Conservation (phyloP, 73 alveolate species). For the Paramecium sonneborni region DNA sequence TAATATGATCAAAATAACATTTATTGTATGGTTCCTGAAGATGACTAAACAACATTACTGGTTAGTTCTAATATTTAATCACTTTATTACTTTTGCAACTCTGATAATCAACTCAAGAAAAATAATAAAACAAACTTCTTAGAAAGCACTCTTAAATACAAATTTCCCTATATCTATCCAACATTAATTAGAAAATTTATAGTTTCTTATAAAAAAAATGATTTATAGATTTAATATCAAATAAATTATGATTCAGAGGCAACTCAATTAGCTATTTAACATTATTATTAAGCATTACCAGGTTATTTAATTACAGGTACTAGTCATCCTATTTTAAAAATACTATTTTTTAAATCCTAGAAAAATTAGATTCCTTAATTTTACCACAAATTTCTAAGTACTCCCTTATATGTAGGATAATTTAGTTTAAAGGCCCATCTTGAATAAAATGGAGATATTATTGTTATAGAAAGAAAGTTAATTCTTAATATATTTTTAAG, state of each 20-base stretch:
- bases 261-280: not conserved
- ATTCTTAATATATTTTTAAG: not conserved
- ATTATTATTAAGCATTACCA: not conserved
- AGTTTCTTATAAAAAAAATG: not conserved
- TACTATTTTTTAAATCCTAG: not conserved
- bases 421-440: not conserved
- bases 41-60: conserved; percentile 38
- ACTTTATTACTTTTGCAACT: not conserved
- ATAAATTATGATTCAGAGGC: not conserved
- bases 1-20: not conserved
- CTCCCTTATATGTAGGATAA: not conserved
- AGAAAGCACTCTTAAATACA: not conserved
- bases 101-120: not conserved
- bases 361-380: not conserved
- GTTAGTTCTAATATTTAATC: not conserved
- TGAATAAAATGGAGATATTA: not conserved
- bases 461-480: not conserved
- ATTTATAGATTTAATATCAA: not conserved
- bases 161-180: not conserved
- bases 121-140: not conserved
- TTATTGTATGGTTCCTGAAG: not conserved
- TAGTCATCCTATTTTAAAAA: conserved; percentile 18
- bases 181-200: not conserved
- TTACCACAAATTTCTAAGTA: not conserved
- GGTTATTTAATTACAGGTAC: not conserved